Base-by-base conservation (phyloP, 208 protist species). In the Hexamita inflata region DNA sequence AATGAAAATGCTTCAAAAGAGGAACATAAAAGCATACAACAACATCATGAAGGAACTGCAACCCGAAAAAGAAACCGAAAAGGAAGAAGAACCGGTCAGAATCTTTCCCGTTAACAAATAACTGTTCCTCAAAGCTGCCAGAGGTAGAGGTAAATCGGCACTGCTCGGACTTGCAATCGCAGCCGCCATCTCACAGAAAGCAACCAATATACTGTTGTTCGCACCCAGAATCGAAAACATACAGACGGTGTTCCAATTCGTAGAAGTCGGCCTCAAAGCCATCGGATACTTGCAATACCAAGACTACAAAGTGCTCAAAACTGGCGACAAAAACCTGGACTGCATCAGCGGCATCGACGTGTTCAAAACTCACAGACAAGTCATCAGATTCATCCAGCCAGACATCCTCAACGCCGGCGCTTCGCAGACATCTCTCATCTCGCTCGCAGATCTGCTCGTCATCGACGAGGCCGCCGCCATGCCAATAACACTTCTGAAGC, bases 381-480 rank as follows among this genome's bases (percentile, higher is more conserved):
- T 94, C 0, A 90, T 99, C 41, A 92, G 95, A 81, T 98, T 97
- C 59, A 92, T 97, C 15, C 11, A 40, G 13, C 68, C 68, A 35
- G n/a, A 53, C 11, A 61, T 13, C 26, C 9, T 68, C 13, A 59
- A 7, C 19, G 2, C 2, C 1, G 45, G 13, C 60, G 11, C 7
- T 1, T 28, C 28, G 1, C 74, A 77, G 35, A 39, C 34, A 1
- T 13, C 1, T 29, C 67, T 66, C 19, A 4, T 75, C 0, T 19
- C 2, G 7, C 34, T 39, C 58, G 24, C 19, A 19, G 80, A 84
- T 30, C 59, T 82, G 1, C 0, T 97, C 1, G 92, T 99, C 13
- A 93, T 99, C 73, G 97, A 99, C 83, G 97, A 99, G 84, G 96
- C 95, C 0, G 97, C 97, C 11, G 96, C 96, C 26, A 95, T 99